These are phyloP conservation scores for Curvularia sp. DNA, from an alignment of 2,329 filamentous ascomycete species.

Conservation along the genomic window DNA sequence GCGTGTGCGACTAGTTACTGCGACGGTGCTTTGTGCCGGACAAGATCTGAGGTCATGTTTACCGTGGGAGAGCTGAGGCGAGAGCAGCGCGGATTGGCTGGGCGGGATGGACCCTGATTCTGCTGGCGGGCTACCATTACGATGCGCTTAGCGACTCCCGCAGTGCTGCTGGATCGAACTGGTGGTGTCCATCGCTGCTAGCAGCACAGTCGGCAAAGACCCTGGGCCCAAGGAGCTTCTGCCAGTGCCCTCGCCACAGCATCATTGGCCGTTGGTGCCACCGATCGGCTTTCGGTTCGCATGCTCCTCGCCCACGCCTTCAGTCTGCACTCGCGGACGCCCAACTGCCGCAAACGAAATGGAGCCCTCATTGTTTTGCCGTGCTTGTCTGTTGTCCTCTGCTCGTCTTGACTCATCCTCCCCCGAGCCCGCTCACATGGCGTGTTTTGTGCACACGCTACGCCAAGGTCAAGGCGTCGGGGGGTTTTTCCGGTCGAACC, in stretches of 20 bases:
- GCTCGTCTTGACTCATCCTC: slow-evolving; percentile 2
- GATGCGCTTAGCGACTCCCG: slow-evolving; percentile 7
- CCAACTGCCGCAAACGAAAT: too few species aligned
- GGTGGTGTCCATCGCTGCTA: slow-evolving; percentile 30
- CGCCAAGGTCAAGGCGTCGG: slow-evolving; percentile 3
- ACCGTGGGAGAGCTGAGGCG: not conserved
- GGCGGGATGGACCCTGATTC: slow-evolving; percentile 19
- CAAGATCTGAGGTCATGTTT: slow-evolving; percentile 12
- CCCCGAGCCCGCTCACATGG: not conserved
- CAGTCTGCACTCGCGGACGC: too few species aligned
- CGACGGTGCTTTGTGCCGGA: not conserved
- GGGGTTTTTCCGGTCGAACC: slow-evolving; percentile 10
- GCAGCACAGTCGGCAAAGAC: slow-evolving; percentile 17
- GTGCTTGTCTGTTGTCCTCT: too few species aligned
- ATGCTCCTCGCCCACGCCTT: too few species aligned
- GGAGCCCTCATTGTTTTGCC: too few species aligned
- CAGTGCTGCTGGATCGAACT: slow-evolving; percentile 19
- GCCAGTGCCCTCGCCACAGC: slow-evolving; percentile 9
- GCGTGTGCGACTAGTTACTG: too few species aligned
- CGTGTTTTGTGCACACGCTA: not conserved
- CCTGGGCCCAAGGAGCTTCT: slow-evolving; percentile 11
- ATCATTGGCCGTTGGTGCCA: slow-evolving; percentile 8
- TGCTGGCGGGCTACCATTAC: slow-evolving; percentile 7
- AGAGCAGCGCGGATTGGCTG: not conserved
- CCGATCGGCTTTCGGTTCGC: slow-evolving; percentile 18